phyloP scores from a whole-genome alignment of 2,329 filamentous ascomycete species.

The Colletotrichum eleusines region DNA sequence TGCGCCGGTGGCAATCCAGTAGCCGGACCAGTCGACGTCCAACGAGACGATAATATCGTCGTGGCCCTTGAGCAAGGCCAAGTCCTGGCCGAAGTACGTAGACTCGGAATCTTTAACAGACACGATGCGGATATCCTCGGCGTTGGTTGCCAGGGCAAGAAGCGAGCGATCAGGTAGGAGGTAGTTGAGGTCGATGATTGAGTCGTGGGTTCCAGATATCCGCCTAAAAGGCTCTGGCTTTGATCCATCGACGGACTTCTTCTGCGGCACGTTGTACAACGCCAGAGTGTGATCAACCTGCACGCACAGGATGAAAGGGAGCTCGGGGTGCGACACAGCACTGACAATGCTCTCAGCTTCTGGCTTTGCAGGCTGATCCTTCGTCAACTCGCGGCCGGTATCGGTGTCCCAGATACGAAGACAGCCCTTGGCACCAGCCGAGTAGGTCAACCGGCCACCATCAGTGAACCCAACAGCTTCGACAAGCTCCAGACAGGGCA shows the following conservation, averaged over 20 bases:
- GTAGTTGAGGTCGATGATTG: constrained; percentile 95
- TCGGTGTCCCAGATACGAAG: constrained; percentile 87
- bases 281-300: constrained; percentile 91
- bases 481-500: constrained; percentile 86
- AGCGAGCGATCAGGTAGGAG: constrained; percentile 83
- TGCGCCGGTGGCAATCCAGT: constrained; percentile 95
- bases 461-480: constrained; percentile 86
- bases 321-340: constrained; percentile 72
- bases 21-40: constrained; percentile 95
- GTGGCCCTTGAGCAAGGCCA: constrained; percentile 88
- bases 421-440: constrained; percentile 85
- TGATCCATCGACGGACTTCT: constrained; percentile 45
- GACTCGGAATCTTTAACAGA: constrained; percentile 68
- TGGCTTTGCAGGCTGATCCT: constrained; percentile 72
- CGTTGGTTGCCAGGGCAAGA: constrained; percentile 92
- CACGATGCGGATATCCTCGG: constrained; percentile 90
- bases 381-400: constrained; percentile 82
- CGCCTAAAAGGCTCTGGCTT: constrained; percentile 71
- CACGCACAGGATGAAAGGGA: constrained; percentile 82
- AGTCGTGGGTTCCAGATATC: constrained; percentile 96
- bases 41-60: constrained; percentile 96
- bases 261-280: constrained; percentile 70
- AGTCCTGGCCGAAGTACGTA: constrained; percentile 88
- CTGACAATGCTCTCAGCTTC: constrained; percentile 78
- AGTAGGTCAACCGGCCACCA: constrained; percentile 79